phyloP scores from a whole-genome alignment of 2,329 filamentous ascomycete genomes.

The Shiraia bambusicola region DNA sequence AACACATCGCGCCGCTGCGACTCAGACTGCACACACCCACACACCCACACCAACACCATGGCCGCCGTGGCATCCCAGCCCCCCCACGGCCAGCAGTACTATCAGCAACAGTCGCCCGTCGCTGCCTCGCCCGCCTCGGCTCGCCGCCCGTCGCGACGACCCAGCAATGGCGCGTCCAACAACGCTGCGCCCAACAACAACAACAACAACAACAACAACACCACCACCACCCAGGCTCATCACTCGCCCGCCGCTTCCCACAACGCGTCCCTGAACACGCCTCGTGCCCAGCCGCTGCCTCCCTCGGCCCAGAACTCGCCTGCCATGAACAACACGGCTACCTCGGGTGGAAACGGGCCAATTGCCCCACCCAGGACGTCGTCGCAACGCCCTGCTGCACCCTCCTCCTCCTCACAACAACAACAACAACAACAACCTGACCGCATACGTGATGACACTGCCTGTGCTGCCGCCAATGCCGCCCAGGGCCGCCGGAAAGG shows the following conservation, averaged over 20 bases:
- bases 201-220: too few species aligned
- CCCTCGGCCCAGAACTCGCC: constrained; percentile 47
- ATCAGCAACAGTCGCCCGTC: constrained; percentile 30
- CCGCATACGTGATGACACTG: constrained; percentile 18
- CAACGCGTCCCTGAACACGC: constrained; percentile 41
- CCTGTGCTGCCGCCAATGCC: constrained; percentile 23
- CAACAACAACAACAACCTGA: constrained; percentile 6
- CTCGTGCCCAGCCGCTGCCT: constrained; percentile 48
- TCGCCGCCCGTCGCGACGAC: constrained; percentile 38
- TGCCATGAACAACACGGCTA: constrained; percentile 52
- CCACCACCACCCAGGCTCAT: constrained; percentile 38
- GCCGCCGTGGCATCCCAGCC: constrained; percentile 42
- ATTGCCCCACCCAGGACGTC: constrained; percentile 78
- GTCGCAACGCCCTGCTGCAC: constrained; percentile 59
- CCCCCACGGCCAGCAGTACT: constrained; percentile 38
- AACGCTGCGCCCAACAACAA: constrained; percentile 23
- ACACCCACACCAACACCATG: too few species aligned
- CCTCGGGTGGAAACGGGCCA: constrained; percentile 60
- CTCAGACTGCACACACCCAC: constrained; percentile 13
- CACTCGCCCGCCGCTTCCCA: constrained; percentile 38
- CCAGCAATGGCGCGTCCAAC: constrained; percentile 46
- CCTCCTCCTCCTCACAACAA: constrained; percentile 32
- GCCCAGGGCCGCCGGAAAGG: constrained; percentile 51
- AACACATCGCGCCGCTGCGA: not conserved
- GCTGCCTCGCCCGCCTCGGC: constrained; percentile 41